phyloP scores from a whole-genome alignment of 441 rosid species.

The Populus tomentosa region DNA sequence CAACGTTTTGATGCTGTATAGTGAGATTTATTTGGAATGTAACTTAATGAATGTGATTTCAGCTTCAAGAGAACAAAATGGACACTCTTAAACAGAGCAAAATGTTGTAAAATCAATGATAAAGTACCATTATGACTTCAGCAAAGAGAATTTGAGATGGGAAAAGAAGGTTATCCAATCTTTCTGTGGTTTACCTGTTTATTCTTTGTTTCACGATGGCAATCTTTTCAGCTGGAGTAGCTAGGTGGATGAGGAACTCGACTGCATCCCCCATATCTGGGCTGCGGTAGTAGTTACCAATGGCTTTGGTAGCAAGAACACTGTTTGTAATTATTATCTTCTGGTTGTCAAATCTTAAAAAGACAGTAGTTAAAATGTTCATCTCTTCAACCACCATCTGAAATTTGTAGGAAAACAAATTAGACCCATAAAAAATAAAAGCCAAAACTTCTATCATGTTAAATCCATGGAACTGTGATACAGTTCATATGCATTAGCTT shows the following conservation, averaged over 20 bases:
- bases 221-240: conserved; percentile 65
- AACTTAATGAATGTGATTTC: neutral
- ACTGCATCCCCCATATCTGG: conserved; percentile 81
- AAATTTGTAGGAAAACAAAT: conserved; percentile 6
- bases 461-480: neutral
- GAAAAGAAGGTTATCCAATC: neutral
- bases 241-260: conserved; percentile 52
- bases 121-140: neutral
- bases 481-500: neutral
- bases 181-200: conserved; percentile 31
- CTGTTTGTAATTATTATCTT: conserved; percentile 58
- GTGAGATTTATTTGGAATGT: neutral
- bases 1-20: neutral
- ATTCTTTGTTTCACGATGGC: conserved; percentile 53
- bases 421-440: neutral
- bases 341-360: conserved; percentile 65
- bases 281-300: conserved; percentile 66
- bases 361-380: conserved; percentile 77
- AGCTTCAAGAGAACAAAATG: neutral
- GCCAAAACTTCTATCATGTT: neutral
- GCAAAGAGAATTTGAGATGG: neutral
- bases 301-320: conserved; percentile 55
- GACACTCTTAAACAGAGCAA: neutral
- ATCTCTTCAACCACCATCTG: conserved; percentile 88
- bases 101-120: neutral